Conservation (phyloP, 1,284 basidiomycete genomes). For the Cutaneotrichosporon cyanovorans region DNA sequence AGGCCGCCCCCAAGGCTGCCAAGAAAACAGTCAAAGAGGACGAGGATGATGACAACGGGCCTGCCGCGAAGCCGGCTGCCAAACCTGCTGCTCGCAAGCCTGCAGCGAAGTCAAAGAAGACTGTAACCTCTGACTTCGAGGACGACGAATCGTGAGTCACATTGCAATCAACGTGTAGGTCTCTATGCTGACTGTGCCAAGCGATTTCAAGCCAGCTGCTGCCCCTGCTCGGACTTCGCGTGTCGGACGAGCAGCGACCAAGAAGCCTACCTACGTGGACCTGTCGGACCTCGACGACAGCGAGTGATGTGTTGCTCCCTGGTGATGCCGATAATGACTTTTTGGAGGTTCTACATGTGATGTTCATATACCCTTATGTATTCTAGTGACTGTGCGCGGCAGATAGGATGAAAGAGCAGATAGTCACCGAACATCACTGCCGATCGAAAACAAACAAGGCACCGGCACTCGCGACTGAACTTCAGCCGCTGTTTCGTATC, state of each 20-base stretch:
- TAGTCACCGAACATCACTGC: too few relatives aligned
- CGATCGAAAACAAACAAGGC: too few relatives aligned
- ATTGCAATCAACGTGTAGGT: neutral
- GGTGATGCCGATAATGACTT: too few relatives aligned
- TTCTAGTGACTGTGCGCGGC: too few relatives aligned
- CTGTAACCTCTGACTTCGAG: conserved; percentile 16
- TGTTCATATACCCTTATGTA: too few relatives aligned
- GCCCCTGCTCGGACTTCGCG: conserved; percentile 2
- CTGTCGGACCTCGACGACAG: conserved; percentile 13
- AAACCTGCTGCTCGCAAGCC: conserved; percentile 10
- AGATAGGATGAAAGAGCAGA: too few relatives aligned
- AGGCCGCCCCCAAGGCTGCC: conserved; percentile 2
- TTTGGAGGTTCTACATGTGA: too few relatives aligned
- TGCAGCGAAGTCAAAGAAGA: conserved; percentile 9
- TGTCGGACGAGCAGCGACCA: conserved; percentile 10
- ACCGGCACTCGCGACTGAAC: too few relatives aligned
- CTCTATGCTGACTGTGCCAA: too few relatives aligned
- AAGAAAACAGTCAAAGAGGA: neutral
- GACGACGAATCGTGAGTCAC: conserved; percentile 9
- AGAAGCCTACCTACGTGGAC: conserved; percentile 18
- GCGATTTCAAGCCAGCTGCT: too few relatives aligned
- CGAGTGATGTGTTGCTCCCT: too few relatives aligned
- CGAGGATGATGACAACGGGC: conserved; percentile 1
- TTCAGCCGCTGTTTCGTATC: too few relatives aligned
- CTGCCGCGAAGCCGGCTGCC: conserved; percentile 1